Evolutionary conservation across 257 asterid species (phyloP).

Genomic region (Cynanchum wilfordii): DNA sequence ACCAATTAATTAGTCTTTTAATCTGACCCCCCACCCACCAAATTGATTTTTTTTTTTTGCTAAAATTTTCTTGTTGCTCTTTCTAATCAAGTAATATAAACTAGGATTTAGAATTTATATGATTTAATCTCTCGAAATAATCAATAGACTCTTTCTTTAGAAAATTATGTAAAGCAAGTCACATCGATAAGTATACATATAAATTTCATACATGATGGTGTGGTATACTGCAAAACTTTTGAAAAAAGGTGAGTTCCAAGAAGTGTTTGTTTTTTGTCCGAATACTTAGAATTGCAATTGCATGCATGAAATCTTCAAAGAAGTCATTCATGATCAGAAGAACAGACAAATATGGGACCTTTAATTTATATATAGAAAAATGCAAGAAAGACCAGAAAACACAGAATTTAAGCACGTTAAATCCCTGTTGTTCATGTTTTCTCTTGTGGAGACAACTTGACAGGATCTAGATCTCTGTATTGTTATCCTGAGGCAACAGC

Average conservation of each 20-base stretch:
- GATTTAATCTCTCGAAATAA: too few species aligned
- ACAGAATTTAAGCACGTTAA: conserved; percentile 19
- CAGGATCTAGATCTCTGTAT: conserved; percentile 67
- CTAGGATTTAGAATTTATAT: not conserved
- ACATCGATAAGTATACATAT: too few species aligned
- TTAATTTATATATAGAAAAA: not conserved
- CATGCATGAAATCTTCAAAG: not conserved
- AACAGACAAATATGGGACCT: conserved; percentile 36
- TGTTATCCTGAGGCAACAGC: conserved; percentile 43
- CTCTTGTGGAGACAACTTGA: conserved; percentile 41
- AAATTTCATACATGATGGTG: too few species aligned
- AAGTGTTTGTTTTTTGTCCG: conserved; percentile 12
- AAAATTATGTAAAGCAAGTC: too few species aligned
- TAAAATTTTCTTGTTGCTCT: not conserved
- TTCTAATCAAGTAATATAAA: not conserved
- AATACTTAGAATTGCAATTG: not conserved
- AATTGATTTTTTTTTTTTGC: not conserved
- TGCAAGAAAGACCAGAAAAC: conserved; percentile 40
- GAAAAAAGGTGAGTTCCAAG: conserved; percentile 20
- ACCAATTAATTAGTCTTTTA: not conserved
- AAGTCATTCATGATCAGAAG: conserved; percentile 6
- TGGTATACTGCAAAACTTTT: not conserved
- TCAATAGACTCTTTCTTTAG: too few species aligned
- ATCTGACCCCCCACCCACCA: not conserved
- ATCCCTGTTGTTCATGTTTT: conserved; percentile 21